These are phyloP conservation scores for Onygenales sp. DNA, from an alignment of 2,329 filamentous ascomycete genomes.

Conservation along the genomic window DNA sequence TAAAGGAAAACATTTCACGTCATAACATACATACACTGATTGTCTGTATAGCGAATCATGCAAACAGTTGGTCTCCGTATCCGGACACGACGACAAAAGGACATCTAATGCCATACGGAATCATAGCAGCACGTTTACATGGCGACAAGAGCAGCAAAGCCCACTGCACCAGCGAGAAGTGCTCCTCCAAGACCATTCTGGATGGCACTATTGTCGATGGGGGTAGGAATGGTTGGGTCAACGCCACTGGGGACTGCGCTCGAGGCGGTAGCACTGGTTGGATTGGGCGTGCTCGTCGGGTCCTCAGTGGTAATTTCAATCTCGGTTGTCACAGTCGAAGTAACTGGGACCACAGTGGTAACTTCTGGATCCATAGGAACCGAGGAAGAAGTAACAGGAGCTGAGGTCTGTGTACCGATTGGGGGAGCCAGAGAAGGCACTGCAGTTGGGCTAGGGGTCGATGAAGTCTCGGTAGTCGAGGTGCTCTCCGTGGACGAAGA, in stretches of 20 bases:
- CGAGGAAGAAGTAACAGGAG: background rate
- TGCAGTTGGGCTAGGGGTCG: background rate
- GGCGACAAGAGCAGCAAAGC: conserved; percentile 7
- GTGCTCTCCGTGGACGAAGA: background rate
- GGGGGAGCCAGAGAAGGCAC: background rate
- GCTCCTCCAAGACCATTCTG: conserved; percentile 1
- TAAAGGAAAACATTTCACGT: background rate
- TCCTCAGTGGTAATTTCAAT: background rate
- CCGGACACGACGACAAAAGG: background rate
- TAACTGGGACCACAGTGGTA: background rate
- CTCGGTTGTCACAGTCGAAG: background rate
- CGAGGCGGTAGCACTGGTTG: background rate
- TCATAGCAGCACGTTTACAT: conserved; percentile 1
- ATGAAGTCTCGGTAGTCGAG: background rate
- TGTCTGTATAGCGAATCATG: background rate
- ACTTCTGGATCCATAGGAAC: background rate
- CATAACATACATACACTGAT: conserved; percentile 1
- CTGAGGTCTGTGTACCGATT: too few relatives aligned
- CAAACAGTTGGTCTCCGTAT: background rate
- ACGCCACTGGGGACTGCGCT: background rate
- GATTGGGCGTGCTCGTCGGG: background rate
- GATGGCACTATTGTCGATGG: background rate
- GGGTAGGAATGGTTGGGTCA: background rate
- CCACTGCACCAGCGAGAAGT: conserved; percentile 4
- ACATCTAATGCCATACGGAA: background rate